Evolutionary conservation across 2,329 filamentous ascomycete genomes (phyloP), one percentile per base, ranked within the genome.

Genomic region (Clonostachys solani): DNA sequence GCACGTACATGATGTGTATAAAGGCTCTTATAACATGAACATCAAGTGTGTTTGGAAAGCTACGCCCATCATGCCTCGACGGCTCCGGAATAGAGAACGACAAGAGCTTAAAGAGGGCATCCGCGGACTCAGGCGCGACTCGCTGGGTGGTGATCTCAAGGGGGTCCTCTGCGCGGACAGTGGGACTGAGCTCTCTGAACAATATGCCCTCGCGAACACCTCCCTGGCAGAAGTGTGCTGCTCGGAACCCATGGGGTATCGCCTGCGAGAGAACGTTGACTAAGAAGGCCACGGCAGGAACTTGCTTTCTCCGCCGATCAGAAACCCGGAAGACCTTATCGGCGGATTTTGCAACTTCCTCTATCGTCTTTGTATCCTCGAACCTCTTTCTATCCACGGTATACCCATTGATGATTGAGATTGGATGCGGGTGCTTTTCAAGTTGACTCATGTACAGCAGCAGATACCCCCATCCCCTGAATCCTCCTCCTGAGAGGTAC

Each of bases 341-440:
- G 38, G 67, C 65, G 5, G 61, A 60, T 6, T 55, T 56, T 5
- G 64, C 55, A 44, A 67, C 59, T 50, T 63, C 56, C 52, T 67
- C 64, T 23, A 62, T 34, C 19, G 19, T 34, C 38, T 67, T 62
- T 0, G 74, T 81, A 49, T 78, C 68, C 15, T 76, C 63, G 51
- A 86, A 85, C 6, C 73, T 65, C 8, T 66, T 61, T 12, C 68
- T 64, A 2, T 64, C 64, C 2, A 73, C 80, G 15, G 68, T 70
- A 61, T 85, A 87, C 2, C 85, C 85, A 53, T 89, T 88, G 68
- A 89, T 87, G 49, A 87, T 80, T 2, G 84, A 81, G 17, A 88
- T 83, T 1, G 85, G 85, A 56, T 87, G 88, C 1, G 83, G 83
- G n/a, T 69, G 63, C n/a, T 83, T 73, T 5, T 66, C 61, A 41